Conservation (phyloP, 495 filamentous ascomycete genomes). For the Sabuloglossum arenarium region DNA sequence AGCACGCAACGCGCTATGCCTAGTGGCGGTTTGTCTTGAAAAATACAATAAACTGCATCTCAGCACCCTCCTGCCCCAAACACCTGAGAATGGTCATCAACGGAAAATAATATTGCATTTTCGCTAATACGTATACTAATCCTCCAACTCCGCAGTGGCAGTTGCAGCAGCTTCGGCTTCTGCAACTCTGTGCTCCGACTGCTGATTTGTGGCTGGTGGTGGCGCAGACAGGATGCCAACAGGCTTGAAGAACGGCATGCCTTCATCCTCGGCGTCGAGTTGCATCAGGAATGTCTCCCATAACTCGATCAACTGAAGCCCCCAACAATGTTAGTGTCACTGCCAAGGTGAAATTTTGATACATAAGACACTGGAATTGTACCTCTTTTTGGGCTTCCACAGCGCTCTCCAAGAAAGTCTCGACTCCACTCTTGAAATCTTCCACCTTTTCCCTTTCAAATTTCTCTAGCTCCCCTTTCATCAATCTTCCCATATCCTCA, state of each 20-base stretch:
- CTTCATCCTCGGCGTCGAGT: constrained; percentile 82
- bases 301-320: constrained; percentile 73
- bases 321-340: constrained; percentile 8
- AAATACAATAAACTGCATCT: too few relatives aligned
- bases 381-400: constrained; percentile 99
- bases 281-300: constrained; percentile 98
- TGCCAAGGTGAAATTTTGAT: background rate
- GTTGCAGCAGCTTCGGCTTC: constrained; percentile 11
- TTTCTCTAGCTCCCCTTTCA: constrained; percentile 75
- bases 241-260: constrained; percentile 45
- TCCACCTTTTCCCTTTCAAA: constrained; percentile 98
- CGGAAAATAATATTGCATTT: background rate
- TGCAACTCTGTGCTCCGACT: constrained; percentile 7
- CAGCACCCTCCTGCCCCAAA: background rate
- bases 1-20: too few relatives aligned
- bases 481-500: constrained; percentile 90
- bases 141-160: constrained; percentile 21
- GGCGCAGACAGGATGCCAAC: constrained; percentile 16
- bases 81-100: background rate
- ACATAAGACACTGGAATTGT: constrained; percentile 11
- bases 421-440: constrained; percentile 94
- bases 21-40: too few relatives aligned
- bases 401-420: constrained; percentile 89
- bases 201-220: constrained; percentile 4
- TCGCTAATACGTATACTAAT: constrained; percentile 7